Percentiles rank a stretch among this genome's conserved stretches.
phyloP scores from a whole-genome alignment of 257 asterid species.

The Cordia subcordata region DNA sequence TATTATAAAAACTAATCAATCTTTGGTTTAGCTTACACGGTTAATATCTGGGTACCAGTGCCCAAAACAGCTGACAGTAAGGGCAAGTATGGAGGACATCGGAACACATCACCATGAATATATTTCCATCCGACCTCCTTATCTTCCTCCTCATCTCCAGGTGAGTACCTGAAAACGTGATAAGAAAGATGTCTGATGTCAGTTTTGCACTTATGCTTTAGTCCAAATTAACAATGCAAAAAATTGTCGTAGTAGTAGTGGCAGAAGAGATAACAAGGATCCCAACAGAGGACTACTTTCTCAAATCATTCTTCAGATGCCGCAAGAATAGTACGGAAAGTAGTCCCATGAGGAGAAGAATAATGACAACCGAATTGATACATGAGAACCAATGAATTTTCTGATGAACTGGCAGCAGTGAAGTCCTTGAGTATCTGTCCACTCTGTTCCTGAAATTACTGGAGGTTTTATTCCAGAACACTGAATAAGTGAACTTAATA shows the following conservation, averaged over 20 bases:
- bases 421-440: conserved; percentile 61
- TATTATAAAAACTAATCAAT: too few relatives aligned
- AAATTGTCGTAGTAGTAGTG: too few relatives aligned
- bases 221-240: too few relatives aligned
- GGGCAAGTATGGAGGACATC: conserved; percentile 57
- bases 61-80: conserved; percentile 75
- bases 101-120: conserved; percentile 62
- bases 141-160: conserved; percentile 80
- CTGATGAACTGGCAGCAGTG: conserved; percentile 37
- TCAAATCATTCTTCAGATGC: conserved; percentile 70
- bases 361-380: conserved; percentile 46
- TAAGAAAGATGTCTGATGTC: neutral
- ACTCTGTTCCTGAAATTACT: conserved; percentile 49
- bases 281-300: conserved; percentile 49
- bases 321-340: conserved; percentile 45
- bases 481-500: conserved; percentile 61
- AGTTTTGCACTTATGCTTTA: neutral
- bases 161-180: conserved; percentile 44
- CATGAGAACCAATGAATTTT: conserved; percentile 76
- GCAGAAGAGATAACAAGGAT: conserved; percentile 5
- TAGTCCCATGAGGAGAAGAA: conserved; percentile 62
- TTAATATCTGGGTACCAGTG: conserved; percentile 67
- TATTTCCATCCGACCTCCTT: conserved; percentile 80
- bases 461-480: conserved; percentile 54
- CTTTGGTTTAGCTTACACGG: conserved; percentile 40